Conservation (phyloP, 345 rosid species). For the Pistacia atlantica region DNA sequence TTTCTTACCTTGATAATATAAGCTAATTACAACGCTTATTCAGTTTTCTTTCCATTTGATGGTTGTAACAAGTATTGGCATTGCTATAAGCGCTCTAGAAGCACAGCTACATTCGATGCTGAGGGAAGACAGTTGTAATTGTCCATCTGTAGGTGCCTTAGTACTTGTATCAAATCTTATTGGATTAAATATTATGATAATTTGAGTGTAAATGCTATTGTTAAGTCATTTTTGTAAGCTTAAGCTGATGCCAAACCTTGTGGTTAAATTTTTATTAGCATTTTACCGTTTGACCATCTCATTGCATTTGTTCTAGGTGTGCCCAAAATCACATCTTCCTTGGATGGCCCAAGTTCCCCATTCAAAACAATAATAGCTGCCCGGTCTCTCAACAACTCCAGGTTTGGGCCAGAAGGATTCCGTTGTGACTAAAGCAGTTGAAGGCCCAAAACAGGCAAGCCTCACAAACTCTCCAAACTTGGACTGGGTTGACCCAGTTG, state of each 20-base stretch:
- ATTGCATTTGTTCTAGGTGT: not conserved
- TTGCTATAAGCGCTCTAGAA: constrained; percentile 47
- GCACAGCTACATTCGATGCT: constrained; percentile 60
- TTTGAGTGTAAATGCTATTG: not conserved
- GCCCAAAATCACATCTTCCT: too few species aligned
- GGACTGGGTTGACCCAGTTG: too few species aligned
- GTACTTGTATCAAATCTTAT: not conserved
- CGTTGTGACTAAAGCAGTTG: too few species aligned
- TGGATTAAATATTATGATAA: not conserved
- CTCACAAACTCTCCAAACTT: too few species aligned
- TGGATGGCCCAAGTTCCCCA: too few species aligned
- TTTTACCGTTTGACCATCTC: not conserved
- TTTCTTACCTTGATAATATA: constrained; percentile 1
- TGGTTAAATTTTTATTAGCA: not conserved
- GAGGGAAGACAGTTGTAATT: constrained; percentile 39
- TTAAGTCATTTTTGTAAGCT: not conserved
- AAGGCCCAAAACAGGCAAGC: too few species aligned
- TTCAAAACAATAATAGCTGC: too few species aligned
- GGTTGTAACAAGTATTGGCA: not conserved
- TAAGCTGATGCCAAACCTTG: not conserved
- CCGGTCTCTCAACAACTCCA: too few species aligned
- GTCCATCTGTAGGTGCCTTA: constrained; percentile 27
- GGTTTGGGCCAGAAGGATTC: too few species aligned
- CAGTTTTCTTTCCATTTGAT: not conserved
- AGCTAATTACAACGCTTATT: not conserved